Percentiles rank a stretch among this genome's conserved stretches.
These are phyloP conservation scores for Cercospora berteroae DNA, from an alignment of 2,329 filamentous ascomycete species.

Conservation along the genomic window DNA sequence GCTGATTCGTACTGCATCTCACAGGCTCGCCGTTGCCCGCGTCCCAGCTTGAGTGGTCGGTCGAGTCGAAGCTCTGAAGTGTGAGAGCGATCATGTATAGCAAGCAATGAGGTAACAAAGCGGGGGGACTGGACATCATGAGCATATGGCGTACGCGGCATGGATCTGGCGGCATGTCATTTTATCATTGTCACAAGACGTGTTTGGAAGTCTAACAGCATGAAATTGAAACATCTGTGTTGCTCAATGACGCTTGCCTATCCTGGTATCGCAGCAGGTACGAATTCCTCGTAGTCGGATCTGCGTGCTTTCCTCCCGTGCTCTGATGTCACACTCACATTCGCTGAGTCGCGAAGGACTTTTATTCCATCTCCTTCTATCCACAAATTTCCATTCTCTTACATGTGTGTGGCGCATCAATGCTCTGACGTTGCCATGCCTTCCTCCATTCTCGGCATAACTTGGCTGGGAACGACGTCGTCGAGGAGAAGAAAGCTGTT, in stretches of 20 bases:
- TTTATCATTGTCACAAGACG: neutral
- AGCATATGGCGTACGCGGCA: neutral
- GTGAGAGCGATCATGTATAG: neutral
- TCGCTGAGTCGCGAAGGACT: neutral
- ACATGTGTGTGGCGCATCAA: neutral
- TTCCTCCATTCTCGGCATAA: neutral
- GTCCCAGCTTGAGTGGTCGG: slow-evolving; percentile 1
- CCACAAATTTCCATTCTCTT: neutral
- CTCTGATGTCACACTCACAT: neutral
- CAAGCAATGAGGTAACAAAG: neutral
- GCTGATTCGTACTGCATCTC: neutral
- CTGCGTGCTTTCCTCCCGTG: neutral
- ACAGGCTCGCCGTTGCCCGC: neutral
- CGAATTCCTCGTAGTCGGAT: neutral
- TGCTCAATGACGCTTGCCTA: neutral
- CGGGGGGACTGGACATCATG: neutral
- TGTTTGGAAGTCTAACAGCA: neutral
- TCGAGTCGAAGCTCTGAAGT: neutral
- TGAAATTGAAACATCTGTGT: neutral
- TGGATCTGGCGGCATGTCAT: neutral
- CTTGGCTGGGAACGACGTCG: neutral
- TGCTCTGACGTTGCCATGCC: neutral
- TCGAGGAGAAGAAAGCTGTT: neutral
- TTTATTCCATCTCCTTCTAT: neutral
- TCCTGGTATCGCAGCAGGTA: neutral